Base-by-base conservation (phyloP, 75 land plant genomes). In the Isoetes taiwanensis region DNA sequence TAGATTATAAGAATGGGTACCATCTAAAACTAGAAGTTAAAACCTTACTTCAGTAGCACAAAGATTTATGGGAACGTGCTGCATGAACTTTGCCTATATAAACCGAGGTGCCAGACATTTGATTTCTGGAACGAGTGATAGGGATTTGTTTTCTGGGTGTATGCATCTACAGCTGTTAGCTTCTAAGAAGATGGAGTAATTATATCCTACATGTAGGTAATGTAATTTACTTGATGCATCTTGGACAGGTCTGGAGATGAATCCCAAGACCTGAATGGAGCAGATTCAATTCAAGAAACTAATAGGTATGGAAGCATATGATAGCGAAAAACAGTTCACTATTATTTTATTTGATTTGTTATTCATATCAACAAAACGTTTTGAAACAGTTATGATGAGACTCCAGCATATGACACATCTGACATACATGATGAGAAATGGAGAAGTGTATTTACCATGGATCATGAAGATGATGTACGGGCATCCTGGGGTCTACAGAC, bases 401-500 rank as follows among this genome's bases (percentile, higher is more conserved):
- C 58, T 40, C 57, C 57, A 28, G 56, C 53, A 41, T 73, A 59
- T 2, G 66, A 65, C 59, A 64, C 71, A 43, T 73, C 60, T 65
- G 78, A 72, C 62, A 81, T 72, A 16, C 11, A 17, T 59, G 81
- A 78, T 20, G 46, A 65, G 4, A 48, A 58, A 27, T 83, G 84
- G 91, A 71, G 70, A 20, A 21, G 68, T 55, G 56, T 70, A 11
- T 80, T 77, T 65, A 53, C n/a, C n/a, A n/a, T n/a, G n/a, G n/a
- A 23, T 9, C 77, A 82, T 58, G 61, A 27, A 34, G 68, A 74
- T 53, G 94, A 87, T 52, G 88, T 83, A 50, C 65, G 65, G 23
- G 65, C 58, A 28, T 78, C 80, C 5, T 83, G 88, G 94, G 88
- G 81, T 12, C 67, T 77, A 31, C 69, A 41, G n/a, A 68, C 58